A percentile compares a stretch with the other conserved stretches of the same genome.
Evolutionary conservation across 2,329 filamentous ascomycete genomes (phyloP).

Genomic region (Beauveria sp.): DNA sequence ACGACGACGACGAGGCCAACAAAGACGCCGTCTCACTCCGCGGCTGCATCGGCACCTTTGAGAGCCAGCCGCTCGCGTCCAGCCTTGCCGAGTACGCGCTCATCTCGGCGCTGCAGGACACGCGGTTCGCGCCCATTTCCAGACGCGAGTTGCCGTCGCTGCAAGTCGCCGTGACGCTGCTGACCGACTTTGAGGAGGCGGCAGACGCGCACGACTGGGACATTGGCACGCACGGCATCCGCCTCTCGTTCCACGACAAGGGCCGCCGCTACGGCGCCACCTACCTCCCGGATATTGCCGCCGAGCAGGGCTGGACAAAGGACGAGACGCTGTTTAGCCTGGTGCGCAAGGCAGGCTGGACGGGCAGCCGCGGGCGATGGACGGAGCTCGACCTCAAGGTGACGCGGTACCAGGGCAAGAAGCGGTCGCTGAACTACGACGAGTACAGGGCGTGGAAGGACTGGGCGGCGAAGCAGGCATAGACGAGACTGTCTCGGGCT

Average conservation of each 20-base stretch:
- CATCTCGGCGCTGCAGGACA: constrained; percentile 63
- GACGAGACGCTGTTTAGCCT: constrained; percentile 85
- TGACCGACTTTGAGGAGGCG: constrained; percentile 77
- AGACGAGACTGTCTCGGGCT: background rate
- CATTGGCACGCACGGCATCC: constrained; percentile 76
- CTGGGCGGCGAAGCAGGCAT: constrained; percentile 45
- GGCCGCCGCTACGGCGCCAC: constrained; percentile 73
- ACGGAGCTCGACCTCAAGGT: constrained; percentile 69
- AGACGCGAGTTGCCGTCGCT: constrained; percentile 47
- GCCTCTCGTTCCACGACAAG: constrained; percentile 73
- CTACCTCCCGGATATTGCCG: constrained; percentile 85
- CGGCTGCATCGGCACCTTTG: constrained; percentile 95
- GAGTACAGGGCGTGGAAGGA: constrained; percentile 76
- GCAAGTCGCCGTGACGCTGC: constrained; percentile 66
- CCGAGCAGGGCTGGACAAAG: constrained; percentile 90
- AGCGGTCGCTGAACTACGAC: constrained; percentile 59
- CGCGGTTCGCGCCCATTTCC: constrained; percentile 51
- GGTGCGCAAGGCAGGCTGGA: constrained; percentile 93
- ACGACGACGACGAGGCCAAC: constrained; percentile 29
- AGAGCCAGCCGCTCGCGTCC: constrained; percentile 61
- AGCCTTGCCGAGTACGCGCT: constrained; percentile 76
- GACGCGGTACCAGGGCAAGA: constrained; percentile 80
- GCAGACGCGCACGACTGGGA: constrained; percentile 74
- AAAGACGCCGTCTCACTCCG: constrained; percentile 60
- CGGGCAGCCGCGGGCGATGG: constrained; percentile 72